A percentile compares a stretch with the other conserved stretches of the same genome.
Conservation (phyloP, 2,329 filamentous ascomycete genomes). For the Epichloe amarillans region DNA sequence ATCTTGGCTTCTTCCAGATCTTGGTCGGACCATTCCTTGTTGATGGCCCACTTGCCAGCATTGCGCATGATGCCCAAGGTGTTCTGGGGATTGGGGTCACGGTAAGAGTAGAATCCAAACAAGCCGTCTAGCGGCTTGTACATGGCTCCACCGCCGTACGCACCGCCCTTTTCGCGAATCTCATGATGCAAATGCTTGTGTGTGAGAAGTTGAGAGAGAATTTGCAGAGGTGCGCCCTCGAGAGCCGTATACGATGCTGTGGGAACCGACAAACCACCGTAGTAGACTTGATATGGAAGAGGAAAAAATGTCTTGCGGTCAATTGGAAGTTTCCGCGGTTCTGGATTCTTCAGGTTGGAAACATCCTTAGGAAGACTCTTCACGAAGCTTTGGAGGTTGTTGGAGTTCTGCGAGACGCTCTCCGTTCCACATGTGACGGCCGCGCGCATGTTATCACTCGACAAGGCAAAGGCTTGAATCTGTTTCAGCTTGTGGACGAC, state of each 20-base stretch:
- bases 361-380: constrained; percentile 13
- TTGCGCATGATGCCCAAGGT: constrained; percentile 73
- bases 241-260: constrained; percentile 72
- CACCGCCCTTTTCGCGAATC: constrained; percentile 93
- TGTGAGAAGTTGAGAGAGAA: constrained; percentile 82
- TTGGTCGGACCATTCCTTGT: constrained; percentile 66
- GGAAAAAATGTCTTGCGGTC: constrained; percentile 77
- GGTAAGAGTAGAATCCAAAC: constrained; percentile 93
- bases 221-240: constrained; percentile 67
- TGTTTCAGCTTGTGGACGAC: constrained; percentile 72
- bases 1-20: constrained; percentile 96
- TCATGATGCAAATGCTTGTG: constrained; percentile 96
- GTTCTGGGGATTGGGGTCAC: constrained; percentile 87
- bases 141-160: constrained; percentile 86
- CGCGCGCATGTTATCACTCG: constrained; percentile 55
- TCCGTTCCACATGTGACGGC: constrained; percentile 78
- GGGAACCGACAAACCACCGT: constrained; percentile 68
- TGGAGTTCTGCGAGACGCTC: constrained; percentile 56
- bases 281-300: constrained; percentile 93
- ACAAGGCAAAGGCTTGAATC: constrained; percentile 69
- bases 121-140: constrained; percentile 66
- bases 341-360: constrained; percentile 26
- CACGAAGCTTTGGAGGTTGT: constrained; percentile 59
- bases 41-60: constrained; percentile 69
- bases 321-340: constrained; percentile 24